Base-by-base conservation (phyloP, 441 rosid genomes). In the Erysimum cheiri region DNA sequence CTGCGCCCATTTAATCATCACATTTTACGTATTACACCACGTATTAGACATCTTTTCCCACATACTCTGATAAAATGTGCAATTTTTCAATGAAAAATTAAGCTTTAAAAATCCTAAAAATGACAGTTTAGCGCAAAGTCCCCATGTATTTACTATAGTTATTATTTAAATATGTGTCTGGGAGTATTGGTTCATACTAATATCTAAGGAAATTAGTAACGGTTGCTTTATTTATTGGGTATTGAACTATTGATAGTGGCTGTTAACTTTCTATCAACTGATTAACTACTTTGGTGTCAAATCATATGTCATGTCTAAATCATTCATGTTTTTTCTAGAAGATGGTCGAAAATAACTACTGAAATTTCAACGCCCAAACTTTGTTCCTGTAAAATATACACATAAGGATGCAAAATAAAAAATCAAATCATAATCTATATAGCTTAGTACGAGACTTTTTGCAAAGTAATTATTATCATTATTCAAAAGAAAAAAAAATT, bases 1-100 rank as follows among this genome's bases (percentile, higher is more conserved):
- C 95, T 92, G 50, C 49, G 14, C 41, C 52, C 22, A 60, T 49
- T 41, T 15, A 40, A 40, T 13, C 22, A 12, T 40, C 32, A 68
- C 14, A 44, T 19, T 41, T 60, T 60, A 60, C 17, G 46, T 40
- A 5, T 49, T 66, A 53, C 15, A 40, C 44, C 44, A 40, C 44
- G 14, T 12, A 19, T 19, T 19, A 19, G 24, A 13, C 15, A 15
- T 40, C 36, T 40, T 40, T 40, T 2, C 8, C 44, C 44, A 40
- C 44, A 40, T 40, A 40, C 14, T 13, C n/a, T 5, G 6, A 40
- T 40, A 40, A 40, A 7, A 40, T 40, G 3, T 12, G 6, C 44
- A 40, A 39, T 3, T 1, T 39, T 11, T 39, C 24, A 11, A 39
- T 12, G n/a, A 39, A 39, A 39, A 12, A 1, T n/a, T n/a, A n/a